phyloP scores from a whole-genome alignment of 2,329 filamentous ascomycete species.

The Chaetomiaceae sp. region DNA sequence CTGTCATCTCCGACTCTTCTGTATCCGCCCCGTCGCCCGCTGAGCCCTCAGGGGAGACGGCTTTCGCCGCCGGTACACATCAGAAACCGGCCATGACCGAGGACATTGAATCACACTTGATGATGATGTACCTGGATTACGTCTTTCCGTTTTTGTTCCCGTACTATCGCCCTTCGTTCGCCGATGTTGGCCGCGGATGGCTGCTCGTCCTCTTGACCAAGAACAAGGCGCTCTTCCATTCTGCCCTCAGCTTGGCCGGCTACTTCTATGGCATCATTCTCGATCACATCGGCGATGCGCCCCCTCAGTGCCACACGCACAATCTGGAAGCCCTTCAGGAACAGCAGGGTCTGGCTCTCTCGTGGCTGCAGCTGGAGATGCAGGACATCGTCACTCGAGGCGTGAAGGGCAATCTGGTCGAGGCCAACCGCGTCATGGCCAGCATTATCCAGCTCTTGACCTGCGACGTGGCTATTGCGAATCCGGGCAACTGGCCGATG shows the following conservation, averaged over 20 bases:
- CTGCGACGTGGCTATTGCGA: slow-evolving; percentile 33
- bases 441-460: slow-evolving; percentile 38
- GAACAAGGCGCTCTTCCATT: slow-evolving; percentile 53
- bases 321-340: slow-evolving; percentile 24
- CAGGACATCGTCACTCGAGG: slow-evolving; percentile 25
- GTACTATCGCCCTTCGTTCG: slow-evolving; percentile 51
- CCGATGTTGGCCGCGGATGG: slow-evolving; percentile 55
- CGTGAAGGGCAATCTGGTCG: slow-evolving; percentile 23
- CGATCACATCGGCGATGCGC: neutral
- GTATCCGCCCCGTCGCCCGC: slow-evolving; percentile 3
- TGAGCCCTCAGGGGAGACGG: neutral
- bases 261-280: slow-evolving; percentile 50
- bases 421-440: slow-evolving; percentile 30
- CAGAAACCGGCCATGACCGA: neutral
- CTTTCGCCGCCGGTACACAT: neutral
- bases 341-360: slow-evolving; percentile 28
- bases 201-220: slow-evolving; percentile 50
- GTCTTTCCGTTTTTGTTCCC: slow-evolving; percentile 58
- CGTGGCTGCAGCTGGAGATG: slow-evolving; percentile 27
- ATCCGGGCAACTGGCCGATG: slow-evolving; percentile 37
- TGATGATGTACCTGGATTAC: slow-evolving; percentile 57
- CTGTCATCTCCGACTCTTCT: neutral
- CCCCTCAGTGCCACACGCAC: slow-evolving; percentile 15
- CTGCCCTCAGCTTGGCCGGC: slow-evolving; percentile 48
- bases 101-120: slow-evolving; percentile 31